A percentile compares a stretch with the other conserved stretches of the same genome.
These are phyloP conservation scores for Allantophomopsis lycopodina DNA, from an alignment of 2,329 filamentous ascomycete genomes.

Conservation along the genomic window DNA sequence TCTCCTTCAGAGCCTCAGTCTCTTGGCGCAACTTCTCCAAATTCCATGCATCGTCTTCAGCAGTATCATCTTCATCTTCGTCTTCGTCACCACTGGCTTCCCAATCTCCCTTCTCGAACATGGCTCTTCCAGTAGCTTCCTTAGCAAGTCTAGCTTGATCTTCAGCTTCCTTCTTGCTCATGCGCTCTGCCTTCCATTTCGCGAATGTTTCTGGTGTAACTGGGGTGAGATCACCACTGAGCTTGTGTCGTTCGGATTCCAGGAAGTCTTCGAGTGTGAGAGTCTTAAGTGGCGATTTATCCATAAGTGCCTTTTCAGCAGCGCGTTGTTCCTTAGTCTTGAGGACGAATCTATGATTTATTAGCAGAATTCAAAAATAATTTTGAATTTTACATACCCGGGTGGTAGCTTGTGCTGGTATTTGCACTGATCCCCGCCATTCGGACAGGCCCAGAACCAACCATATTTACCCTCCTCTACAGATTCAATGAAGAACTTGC, in stretches of 20 bases:
- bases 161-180: slow-evolving; percentile 93
- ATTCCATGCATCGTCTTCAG: slow-evolving; percentile 50
- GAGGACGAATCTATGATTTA: slow-evolving; percentile 60
- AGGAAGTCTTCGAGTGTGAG: slow-evolving; percentile 95
- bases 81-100: slow-evolving; percentile 45
- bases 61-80: slow-evolving; percentile 22
- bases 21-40: slow-evolving; percentile 70
- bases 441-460: slow-evolving; percentile 98
- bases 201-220: slow-evolving; percentile 88
- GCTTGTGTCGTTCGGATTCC: slow-evolving; percentile 90
- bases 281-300: slow-evolving; percentile 90
- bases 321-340: slow-evolving; percentile 97
- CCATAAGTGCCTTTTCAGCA: slow-evolving; percentile 87
- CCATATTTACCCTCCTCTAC: slow-evolving; percentile 98
- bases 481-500: slow-evolving; percentile 95
- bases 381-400: slow-evolving; percentile 49
- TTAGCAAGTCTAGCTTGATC: slow-evolving; percentile 82
- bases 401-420: slow-evolving; percentile 92
- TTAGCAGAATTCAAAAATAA: slow-evolving; percentile 11
- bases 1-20: slow-evolving; percentile 62
- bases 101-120: slow-evolving; percentile 98
- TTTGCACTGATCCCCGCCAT: slow-evolving; percentile 95
- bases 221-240: slow-evolving; percentile 81
- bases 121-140: slow-evolving; percentile 84
- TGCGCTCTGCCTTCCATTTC: slow-evolving; percentile 90